Base-by-base conservation (phyloP, 2,329 filamentous ascomycete species). In the Dactylellina leptospora region DNA sequence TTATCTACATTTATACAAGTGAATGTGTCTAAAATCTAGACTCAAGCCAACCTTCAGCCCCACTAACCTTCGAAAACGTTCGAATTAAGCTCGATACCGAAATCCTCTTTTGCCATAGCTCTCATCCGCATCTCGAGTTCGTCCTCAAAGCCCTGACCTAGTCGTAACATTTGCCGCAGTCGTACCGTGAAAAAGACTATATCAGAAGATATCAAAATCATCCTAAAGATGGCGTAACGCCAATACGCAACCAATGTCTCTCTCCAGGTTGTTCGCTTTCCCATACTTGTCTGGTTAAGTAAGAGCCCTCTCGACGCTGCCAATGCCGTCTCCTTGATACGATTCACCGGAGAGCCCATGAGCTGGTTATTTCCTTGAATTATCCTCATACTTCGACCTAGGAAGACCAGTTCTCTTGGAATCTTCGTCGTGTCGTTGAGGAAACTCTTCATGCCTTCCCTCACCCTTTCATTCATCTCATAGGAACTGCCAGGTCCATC, bases 321-420 rank as follows among this genome's bases (percentile, higher is more conserved):
- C 8, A 68, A 23, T 2, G 66, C 61, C n/a, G 58, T 63, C 40
- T 66, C 92, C 82, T 97, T 97, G 80, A 97, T 87, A 0, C 95
- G 84, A 80, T 96, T 93, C 44, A 96, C 92, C 0, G 93, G 93
- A 0, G 88, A 91, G 20, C 92, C 92, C 55, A 96, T 85, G 80
- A 90, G 93, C 78, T 96, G 92, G 79, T 96, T 96, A 80, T 96
- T 96, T 4, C 89, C 91, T 80, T 96, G 92, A 1, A 96, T 92
- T 77, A 97, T 96, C 58, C 93, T 87, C 83, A 96, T 87, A 79
- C 96, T 96, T 38, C 93, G 86, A 0, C 91, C 92, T 76, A 97
- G 92, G 80, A 97, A 96, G 77, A 96, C 88, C 68, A 97, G 87
- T 79, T 96, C 92, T 78, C 90, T 89, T 3, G 93, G 93, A 88